Evolutionary conservation across 257 asterid genomes (phyloP).

Genomic region (Anisodus acutangulus): DNA sequence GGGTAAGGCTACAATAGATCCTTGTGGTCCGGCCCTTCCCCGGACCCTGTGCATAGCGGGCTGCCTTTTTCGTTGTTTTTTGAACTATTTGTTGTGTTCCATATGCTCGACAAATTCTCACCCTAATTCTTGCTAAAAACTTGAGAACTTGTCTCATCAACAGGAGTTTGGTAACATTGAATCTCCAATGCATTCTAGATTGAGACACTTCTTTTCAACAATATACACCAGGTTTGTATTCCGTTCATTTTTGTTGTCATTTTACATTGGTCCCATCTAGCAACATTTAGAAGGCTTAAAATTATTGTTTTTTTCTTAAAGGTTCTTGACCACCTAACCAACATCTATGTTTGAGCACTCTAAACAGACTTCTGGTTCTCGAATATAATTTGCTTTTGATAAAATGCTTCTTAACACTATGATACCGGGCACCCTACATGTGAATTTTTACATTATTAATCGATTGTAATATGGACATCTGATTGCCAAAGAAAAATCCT

Average conservation of each 20-base stretch:
- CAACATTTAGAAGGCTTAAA: neutral
- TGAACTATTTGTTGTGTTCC: neutral
- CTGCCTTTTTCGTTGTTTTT: constrained; percentile 13
- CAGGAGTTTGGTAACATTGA: constrained; percentile 98
- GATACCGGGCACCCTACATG: neutral
- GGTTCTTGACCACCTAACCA: neutral
- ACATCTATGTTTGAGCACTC: neutral
- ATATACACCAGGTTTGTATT: constrained; percentile 75
- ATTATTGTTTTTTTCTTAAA: neutral
- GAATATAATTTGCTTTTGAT: neutral
- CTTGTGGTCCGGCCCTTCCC: too few species aligned
- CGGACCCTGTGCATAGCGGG: too few species aligned
- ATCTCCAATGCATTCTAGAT: constrained; percentile 92
- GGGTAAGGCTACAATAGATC: too few species aligned
- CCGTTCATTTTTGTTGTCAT: neutral
- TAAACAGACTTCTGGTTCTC: neutral
- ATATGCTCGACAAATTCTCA: neutral
- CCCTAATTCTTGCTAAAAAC: neutral
- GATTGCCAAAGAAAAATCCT: neutral
- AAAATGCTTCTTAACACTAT: neutral
- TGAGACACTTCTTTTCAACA: constrained; percentile 88
- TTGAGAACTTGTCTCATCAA: constrained; percentile 27
- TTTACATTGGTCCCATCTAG: neutral
- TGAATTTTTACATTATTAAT: neutral
- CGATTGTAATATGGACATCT: constrained; percentile 9